These are phyloP conservation scores for Myxozyma udenii DNA, from an alignment of 805 yeast genomes.

Conservation along the genomic window DNA sequence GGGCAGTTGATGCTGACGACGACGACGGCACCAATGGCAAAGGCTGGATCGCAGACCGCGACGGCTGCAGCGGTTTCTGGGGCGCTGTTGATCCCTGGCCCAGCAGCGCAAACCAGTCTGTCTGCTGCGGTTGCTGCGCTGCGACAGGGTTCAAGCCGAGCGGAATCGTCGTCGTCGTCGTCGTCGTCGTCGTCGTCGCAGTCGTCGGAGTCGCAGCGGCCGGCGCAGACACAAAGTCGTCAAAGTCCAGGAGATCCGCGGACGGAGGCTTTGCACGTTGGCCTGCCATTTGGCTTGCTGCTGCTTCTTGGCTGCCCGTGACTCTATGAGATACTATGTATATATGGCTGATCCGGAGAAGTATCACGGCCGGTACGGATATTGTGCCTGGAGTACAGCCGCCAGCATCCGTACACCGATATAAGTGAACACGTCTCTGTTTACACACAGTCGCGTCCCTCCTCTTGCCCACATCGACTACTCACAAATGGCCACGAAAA, in stretches of 20 bases:
- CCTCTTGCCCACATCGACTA: too few species aligned
- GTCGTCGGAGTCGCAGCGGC: background rate
- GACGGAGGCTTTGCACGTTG: slow-evolving; percentile 4
- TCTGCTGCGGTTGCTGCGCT: slow-evolving; percentile 1
- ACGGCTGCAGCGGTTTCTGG: slow-evolving; percentile 1
- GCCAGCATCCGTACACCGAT: too few species aligned
- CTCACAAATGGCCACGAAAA: too few species aligned
- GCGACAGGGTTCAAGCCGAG: too few species aligned
- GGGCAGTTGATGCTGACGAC: slow-evolving; percentile 4
- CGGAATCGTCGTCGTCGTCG: background rate
- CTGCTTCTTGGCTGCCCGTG: too few species aligned
- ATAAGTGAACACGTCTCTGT: too few species aligned
- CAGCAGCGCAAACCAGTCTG: slow-evolving; percentile 17
- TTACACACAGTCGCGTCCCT: too few species aligned
- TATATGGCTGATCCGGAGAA: too few species aligned
- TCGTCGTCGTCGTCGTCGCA: background rate
- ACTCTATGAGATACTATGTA: too few species aligned
- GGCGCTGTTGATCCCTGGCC: background rate
- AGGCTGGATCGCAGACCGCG: background rate
- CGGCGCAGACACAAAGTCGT: slow-evolving; percentile 7
- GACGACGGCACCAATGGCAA: background rate
- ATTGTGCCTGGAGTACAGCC: too few species aligned
- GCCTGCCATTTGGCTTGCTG: too few species aligned
- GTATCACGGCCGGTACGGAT: too few species aligned
- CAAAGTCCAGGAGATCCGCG: slow-evolving; percentile 25